phyloP scores from a whole-genome alignment of 768 basidiomycete species.

The Holtermannia corniformis region DNA sequence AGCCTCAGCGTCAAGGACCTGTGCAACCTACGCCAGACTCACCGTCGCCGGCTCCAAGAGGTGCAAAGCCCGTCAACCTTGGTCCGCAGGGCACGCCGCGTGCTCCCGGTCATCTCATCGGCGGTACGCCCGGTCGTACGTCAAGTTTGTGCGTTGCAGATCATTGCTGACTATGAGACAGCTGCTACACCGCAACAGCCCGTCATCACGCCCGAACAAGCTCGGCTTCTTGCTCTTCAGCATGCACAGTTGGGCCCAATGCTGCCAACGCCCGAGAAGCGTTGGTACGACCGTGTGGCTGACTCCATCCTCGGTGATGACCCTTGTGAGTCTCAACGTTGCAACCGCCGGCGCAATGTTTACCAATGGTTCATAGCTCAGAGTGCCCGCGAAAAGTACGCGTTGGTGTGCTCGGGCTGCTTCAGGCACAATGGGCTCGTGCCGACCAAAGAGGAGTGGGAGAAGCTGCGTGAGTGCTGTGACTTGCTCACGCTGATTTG shows the following conservation, averaged over 20 bases:
- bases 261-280: constrained; percentile 38
- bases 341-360: neutral
- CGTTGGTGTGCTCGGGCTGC: constrained; percentile 39
- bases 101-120: constrained; percentile 33
- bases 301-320: constrained; percentile 35
- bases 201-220: constrained; percentile 29
- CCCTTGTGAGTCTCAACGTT: constrained; percentile 27
- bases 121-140: constrained; percentile 29
- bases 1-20: too few species aligned
- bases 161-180: neutral
- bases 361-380: constrained; percentile 19
- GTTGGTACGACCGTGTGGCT: constrained; percentile 38
- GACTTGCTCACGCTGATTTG: neutral
- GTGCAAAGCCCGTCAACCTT: neutral
- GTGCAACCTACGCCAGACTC: neutral
- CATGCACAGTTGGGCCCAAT: constrained; percentile 32
- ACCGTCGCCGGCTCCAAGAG: neutral
- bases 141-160: neutral
- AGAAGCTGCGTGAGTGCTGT: constrained; percentile 36
- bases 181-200: neutral
- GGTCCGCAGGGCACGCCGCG: constrained; percentile 23
- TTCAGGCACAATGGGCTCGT: constrained; percentile 41
- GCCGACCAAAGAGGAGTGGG: constrained; percentile 40
- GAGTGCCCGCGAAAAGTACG: constrained; percentile 36
- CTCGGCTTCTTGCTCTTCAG: constrained; percentile 22